Evolutionary conservation across 2,329 filamentous ascomycete species (phyloP), one percentile per base, ranked within the genome.

Genomic region (Colletotrichum lentis): DNA sequence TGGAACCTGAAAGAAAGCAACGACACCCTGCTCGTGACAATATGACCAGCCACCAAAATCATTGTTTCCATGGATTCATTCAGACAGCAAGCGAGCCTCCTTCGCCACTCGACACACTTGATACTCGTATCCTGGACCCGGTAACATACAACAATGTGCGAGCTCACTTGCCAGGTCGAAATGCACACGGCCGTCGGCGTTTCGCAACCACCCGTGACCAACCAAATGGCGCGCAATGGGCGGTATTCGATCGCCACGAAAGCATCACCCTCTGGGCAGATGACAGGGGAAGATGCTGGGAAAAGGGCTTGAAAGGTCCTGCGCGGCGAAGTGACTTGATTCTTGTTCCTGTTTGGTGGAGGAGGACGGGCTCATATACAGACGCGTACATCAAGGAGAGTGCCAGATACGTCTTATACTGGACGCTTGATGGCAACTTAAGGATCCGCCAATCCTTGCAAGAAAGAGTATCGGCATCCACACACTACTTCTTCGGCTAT

Each of bases 121-220:
- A 43, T 63, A 2, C 54, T 63, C 31, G 64, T 49, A n/a, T 54
- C 22, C 56, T 70, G 46, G 46, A 59, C 58, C 57, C 46, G 50
- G 41, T 58, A 43, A 37, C 64, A 41, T 47, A 65, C 64, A 43
- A 62, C 10, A 44, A 39, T 27, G 35, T 47, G 11, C 41, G 50
- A 47, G 60, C 53, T 44, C 31, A 35, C 11, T 22, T 41, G 1
- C 52, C 31, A 37, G 16, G 4, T 10, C 39, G 11, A 27, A 31
- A 37, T 1, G 27, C 5, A 6, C 11, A 22, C 14, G 22, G 31
- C 12, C 50, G n/a, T 18, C 60, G 31, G n/a, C 60, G 60, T 22
- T 62, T 56, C 35, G 24, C 27, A 22, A 44, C 18, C 18, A 22
- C 60, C 6, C 11, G 18, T 18, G 16, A 39, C 14, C 16, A n/a